Conservation (phyloP, 2,329 filamentous ascomycete species). For the Pseudogymnoascus verrucosus region DNA sequence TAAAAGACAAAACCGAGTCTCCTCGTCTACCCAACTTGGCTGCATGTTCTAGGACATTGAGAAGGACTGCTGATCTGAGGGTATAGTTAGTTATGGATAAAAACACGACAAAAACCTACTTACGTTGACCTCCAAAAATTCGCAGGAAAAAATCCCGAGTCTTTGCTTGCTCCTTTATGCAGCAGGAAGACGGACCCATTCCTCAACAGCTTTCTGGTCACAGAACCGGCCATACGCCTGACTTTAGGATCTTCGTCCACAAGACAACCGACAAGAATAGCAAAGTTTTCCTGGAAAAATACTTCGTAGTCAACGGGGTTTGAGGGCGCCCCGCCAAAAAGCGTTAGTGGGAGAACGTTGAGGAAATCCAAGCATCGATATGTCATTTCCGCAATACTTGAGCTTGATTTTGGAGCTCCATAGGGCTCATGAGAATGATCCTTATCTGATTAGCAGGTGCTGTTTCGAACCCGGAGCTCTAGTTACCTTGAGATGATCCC, state of each 20-base stretch:
- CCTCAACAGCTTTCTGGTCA: constrained; percentile 24
- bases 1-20: constrained; percentile 26
- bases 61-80: constrained; percentile 24
- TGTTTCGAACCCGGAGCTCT: background rate
- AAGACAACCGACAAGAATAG: constrained; percentile 24
- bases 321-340: constrained; percentile 36
- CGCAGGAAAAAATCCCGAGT: constrained; percentile 19
- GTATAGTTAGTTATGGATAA: background rate
- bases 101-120: constrained; percentile 14
- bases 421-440: constrained; percentile 30
- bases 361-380: constrained; percentile 51
- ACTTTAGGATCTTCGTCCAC: constrained; percentile 27
- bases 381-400: constrained; percentile 36
- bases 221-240: constrained; percentile 20
- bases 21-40: constrained; percentile 19
- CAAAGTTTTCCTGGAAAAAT: constrained; percentile 26
- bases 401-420: constrained; percentile 33
- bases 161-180: constrained; percentile 17
- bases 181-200: constrained; percentile 21
- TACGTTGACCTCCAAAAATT: constrained; percentile 31
- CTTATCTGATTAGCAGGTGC: background rate
- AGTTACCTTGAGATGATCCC: constrained; percentile 46
- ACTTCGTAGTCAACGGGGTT: constrained; percentile 29
- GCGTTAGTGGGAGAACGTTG: constrained; percentile 42
- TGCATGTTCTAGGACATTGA: constrained; percentile 23